Conservation (phyloP, 345 rosid genomes). For the Garcia nutans region DNA sequence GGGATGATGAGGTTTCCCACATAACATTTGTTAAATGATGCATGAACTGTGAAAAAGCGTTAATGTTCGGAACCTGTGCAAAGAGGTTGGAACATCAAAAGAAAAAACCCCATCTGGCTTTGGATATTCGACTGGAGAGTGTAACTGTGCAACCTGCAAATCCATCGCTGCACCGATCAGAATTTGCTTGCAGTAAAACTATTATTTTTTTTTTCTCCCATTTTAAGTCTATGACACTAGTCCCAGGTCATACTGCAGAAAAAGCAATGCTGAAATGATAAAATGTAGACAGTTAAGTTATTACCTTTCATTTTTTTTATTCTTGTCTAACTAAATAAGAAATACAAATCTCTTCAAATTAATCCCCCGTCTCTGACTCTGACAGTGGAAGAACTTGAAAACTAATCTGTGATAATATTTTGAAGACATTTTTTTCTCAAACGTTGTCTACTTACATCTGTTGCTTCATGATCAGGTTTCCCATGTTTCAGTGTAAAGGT, state of each 20-base stretch:
- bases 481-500: conserved; percentile 85
- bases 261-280: neutral
- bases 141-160: conserved; percentile 63
- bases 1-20: neutral
- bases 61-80: conserved; percentile 64
- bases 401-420: neutral
- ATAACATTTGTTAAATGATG: neutral
- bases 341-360: neutral
- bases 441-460: conserved; percentile 48
- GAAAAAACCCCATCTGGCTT: conserved; percentile 86
- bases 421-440: conserved; percentile 8
- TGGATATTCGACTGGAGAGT: conserved; percentile 67
- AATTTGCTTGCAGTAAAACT: conserved; percentile 5
- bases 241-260: neutral
- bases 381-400: neutral
- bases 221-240: neutral
- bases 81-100: conserved; percentile 82
- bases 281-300: neutral
- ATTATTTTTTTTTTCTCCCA: neutral
- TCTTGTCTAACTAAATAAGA: neutral
- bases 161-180: conserved; percentile 2
- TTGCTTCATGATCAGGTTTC: conserved; percentile 88
- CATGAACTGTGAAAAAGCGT: neutral
- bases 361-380: neutral
- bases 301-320: neutral